Conservation (phyloP, 2,329 filamentous ascomycete genomes). For the Xylaria sp. region DNA sequence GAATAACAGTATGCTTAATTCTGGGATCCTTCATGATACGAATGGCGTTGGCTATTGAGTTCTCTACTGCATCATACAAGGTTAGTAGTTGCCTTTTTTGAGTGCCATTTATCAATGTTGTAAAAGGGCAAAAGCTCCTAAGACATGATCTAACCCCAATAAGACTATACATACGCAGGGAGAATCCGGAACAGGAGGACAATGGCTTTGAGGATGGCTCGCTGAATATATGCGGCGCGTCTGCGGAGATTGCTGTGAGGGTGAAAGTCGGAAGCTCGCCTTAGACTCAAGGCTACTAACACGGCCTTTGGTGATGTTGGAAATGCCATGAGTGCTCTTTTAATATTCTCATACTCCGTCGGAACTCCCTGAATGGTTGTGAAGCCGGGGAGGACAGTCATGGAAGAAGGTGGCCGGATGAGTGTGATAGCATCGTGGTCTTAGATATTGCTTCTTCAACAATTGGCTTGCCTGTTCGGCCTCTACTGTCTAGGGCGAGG, state of each 20-base stretch:
- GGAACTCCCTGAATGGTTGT: conserved; percentile 48
- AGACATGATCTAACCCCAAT: background rate
- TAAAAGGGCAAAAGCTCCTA: background rate
- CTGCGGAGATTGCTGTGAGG: conserved; percentile 48
- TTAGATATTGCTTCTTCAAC: conserved; percentile 47
- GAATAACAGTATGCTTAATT: conserved; percentile 51
- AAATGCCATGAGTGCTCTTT: conserved; percentile 41
- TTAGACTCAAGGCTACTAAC: conserved; percentile 55
- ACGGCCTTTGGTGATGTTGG: conserved; percentile 44
- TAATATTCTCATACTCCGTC: conserved; percentile 45
- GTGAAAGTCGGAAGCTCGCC: conserved; percentile 52
- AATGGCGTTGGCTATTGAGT: conserved; percentile 47
- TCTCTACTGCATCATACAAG: conserved; percentile 42
- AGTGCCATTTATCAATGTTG: background rate
- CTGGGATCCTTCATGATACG: conserved; percentile 45
- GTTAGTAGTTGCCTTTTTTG: background rate
- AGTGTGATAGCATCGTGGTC: conserved; percentile 53
- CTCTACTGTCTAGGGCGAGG: conserved; percentile 54
- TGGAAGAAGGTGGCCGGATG: conserved; percentile 46
- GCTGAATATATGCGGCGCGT: conserved; percentile 50
- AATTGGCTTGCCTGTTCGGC: conserved; percentile 53
- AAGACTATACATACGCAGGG: background rate
- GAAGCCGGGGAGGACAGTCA: conserved; percentile 41
- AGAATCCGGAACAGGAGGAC: background rate
- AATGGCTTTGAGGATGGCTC: background rate